Conservation (phyloP, 2,329 filamentous ascomycete genomes). For the Pleurostoma richardsiae region DNA sequence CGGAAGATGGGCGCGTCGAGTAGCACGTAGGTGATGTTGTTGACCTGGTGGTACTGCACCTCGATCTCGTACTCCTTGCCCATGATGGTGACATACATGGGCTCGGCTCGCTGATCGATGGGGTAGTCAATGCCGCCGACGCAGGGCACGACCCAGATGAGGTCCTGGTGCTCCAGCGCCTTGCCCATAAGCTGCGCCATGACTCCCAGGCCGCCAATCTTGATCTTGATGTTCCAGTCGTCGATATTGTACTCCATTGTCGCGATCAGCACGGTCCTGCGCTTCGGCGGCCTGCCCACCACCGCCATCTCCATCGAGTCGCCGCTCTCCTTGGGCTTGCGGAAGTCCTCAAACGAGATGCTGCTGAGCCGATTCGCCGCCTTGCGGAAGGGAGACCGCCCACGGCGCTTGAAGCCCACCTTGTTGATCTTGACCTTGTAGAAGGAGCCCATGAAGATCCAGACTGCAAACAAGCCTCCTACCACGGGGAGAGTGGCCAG, state of each 20-base stretch:
- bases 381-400: slow-evolving; percentile 19
- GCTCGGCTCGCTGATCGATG: slow-evolving; percentile 49
- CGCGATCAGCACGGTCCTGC: slow-evolving; percentile 58
- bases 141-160: slow-evolving; percentile 60
- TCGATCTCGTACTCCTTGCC: slow-evolving; percentile 56
- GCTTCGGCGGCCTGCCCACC: slow-evolving; percentile 14
- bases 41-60: slow-evolving; percentile 57
- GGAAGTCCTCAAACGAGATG: slow-evolving; percentile 22
- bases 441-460: slow-evolving; percentile 55
- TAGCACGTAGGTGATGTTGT: slow-evolving; percentile 64
- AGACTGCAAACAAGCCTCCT: slow-evolving; percentile 43
- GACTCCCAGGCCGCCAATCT: slow-evolving; percentile 65
- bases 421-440: slow-evolving; percentile 45
- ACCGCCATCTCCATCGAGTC: slow-evolving; percentile 14
- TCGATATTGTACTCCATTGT: slow-evolving; percentile 71
- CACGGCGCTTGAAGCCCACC: slow-evolving; percentile 19
- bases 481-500: slow-evolving; percentile 47
- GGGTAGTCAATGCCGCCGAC: slow-evolving; percentile 62
- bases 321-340: slow-evolving; percentile 14
- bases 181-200: slow-evolving; percentile 70
- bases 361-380: slow-evolving; percentile 21
- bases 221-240: slow-evolving; percentile 66
- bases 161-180: slow-evolving; percentile 57
- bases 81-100: slow-evolving; percentile 58
- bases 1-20: slow-evolving; percentile 64